Base-by-base conservation (phyloP, 2,329 filamentous ascomycete genomes). In the Cladorrhinum sp. region DNA sequence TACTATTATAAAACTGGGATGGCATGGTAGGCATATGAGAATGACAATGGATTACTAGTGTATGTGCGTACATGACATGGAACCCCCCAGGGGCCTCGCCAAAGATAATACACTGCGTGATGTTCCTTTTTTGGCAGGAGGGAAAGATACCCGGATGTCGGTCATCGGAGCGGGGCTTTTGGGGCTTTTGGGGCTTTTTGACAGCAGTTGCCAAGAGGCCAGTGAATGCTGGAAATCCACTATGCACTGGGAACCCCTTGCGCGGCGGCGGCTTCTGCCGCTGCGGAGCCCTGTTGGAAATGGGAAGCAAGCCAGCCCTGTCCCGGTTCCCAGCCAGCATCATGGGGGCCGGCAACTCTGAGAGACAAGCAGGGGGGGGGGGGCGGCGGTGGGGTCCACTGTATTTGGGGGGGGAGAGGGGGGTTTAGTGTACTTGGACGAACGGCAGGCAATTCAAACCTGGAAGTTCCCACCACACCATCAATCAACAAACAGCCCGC, bases 251-350 rank as follows among this genome's bases (percentile, higher is more conserved):
- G n/a, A n/a, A n/a, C n/a, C 21, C 56, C 51, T 48, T 21, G 59
- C 49, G 6, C 14, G 16, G 49, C 42, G 42, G 33, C 63, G 63
- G 63, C 61, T 56, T 30, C 14, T 48, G 60, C 63, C 63, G 63
- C 63, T 65, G 63, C 59, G 63, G 63, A 51, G 61, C 58, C 30
- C 14, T 42, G 21, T 28, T 46, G 42, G 42, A 8, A 46, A 36
- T 46, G 42, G 42, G 9, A 28, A 28, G n/a, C n/a, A 42, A 42
- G 36, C 14, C 36, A 42, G 36, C 36, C 36, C 36, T 14, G 36
- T 14, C 36, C 36, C 36, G 10, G 26, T 30, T 10, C 26, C 26
- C 5, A 10, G 26, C 10, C 26, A 42, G 36, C 36, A 16, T n/a
- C 36, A 42, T 42, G 10, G 36, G 36, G 16, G 36, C 36, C 36